A percentile compares a stretch with the other conserved stretches of the same genome.
Conservation (phyloP, 2,329 filamentous ascomycete species). For the Pseudopyricularia cyperi region DNA sequence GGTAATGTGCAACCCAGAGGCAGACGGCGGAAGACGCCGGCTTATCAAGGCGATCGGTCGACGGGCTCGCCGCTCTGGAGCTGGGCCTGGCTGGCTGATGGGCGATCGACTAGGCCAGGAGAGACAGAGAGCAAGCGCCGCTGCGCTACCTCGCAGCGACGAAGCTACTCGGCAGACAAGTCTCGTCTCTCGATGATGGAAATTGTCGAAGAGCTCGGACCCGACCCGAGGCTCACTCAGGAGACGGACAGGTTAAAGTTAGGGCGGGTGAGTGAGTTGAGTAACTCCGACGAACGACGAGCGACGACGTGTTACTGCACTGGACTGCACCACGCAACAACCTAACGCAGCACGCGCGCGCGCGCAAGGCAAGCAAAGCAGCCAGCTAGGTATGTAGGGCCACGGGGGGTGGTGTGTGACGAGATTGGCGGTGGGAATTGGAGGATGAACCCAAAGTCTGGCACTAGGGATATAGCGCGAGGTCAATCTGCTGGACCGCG, state of each 20-base stretch:
- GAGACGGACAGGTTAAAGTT: neutral
- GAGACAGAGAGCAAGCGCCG: constrained; percentile 1
- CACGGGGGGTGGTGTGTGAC: neutral
- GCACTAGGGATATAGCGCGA: constrained; percentile 3
- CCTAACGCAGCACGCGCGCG: too few species aligned
- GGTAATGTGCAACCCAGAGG: constrained; percentile 3
- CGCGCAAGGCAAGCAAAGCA: neutral
- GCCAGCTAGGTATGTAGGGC: too few species aligned
- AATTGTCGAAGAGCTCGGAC: neutral
- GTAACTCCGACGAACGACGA: neutral
- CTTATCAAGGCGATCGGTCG: neutral
- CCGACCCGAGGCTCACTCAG: neutral
- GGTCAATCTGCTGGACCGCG: constrained; percentile 1
- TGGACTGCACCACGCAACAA: too few species aligned
- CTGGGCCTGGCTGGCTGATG: neutral
- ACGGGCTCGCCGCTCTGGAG: neutral
- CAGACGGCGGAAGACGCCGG: constrained; percentile 2
- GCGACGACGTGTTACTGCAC: neutral
- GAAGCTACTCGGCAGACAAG: neutral
- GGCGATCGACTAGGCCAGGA: neutral
- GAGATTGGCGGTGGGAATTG: constrained; percentile 4
- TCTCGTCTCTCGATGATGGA: neutral
- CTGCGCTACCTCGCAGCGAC: neutral
- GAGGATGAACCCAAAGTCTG: neutral
- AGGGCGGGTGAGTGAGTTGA: neutral